Conservation (phyloP, 106 monocot species). For the Posidonia australis region DNA sequence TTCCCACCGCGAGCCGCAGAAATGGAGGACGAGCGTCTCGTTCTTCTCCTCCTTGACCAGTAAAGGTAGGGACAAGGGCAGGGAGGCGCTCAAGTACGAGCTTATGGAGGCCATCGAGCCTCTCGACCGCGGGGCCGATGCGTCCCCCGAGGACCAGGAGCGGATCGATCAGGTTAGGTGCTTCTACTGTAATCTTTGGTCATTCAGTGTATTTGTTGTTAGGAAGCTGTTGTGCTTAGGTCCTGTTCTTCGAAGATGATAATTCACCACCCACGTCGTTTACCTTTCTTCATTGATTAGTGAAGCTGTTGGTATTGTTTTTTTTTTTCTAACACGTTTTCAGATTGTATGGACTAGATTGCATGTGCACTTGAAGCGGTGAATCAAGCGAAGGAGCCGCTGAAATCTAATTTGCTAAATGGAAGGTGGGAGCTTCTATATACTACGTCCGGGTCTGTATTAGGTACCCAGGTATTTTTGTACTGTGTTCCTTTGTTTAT, state of each 20-base stretch:
- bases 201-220: no score
- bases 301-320: not conserved
- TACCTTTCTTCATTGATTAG: not conserved
- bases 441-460: constrained; percentile 77
- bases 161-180: constrained; percentile 2
- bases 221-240: no score
- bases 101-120: constrained; percentile 68
- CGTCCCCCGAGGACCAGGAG: constrained; percentile 54
- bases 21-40: constrained; percentile 60
- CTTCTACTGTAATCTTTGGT: no score
- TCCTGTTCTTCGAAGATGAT: no score
- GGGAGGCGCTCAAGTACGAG: constrained; percentile 67
- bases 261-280: no score
- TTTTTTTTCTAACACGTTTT: not conserved
- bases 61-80: constrained; percentile 32
- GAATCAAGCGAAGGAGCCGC: constrained; percentile 59
- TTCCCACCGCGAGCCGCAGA: not conserved
- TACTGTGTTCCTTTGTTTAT: not conserved
- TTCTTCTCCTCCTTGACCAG: constrained; percentile 53
- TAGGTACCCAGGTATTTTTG: constrained; percentile 44
- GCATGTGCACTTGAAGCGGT: constrained; percentile 54
- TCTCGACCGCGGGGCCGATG: constrained; percentile 83
- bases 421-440: constrained; percentile 98
- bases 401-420: constrained; percentile 84
- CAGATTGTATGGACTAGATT: constrained; percentile 34